Evolutionary conservation across 2,329 filamentous ascomycete genomes (phyloP), one percentile per base, ranked within the genome.

Genomic region (Aspergillus sp.): DNA sequence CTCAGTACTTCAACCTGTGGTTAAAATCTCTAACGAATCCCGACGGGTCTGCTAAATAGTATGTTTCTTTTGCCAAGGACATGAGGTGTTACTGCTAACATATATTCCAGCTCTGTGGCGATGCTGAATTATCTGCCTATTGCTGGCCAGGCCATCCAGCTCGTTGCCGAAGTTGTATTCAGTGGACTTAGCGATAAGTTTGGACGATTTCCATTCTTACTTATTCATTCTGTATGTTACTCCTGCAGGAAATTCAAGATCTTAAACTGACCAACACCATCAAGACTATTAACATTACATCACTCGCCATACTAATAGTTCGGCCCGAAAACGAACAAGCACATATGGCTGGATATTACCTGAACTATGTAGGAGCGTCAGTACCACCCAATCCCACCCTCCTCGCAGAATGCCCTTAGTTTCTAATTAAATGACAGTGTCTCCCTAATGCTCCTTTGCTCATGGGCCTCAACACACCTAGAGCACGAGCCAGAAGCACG

Each of bases 261-360:
- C 24, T 27, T 2, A 3, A 9, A 27, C 24, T 27, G 21, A 21
- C 21, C 1, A 27, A 27, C 24, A 31, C 27, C 9, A 31, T 0
- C 14, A 33, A 58, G 56, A 46, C 15, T 5, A 55, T 58, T 11
- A 58, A 55, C 27, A 55, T 58, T 3, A 39, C 51, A 1, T 55
- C 56, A 1, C 45, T 58, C 9, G 35, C 31, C 1, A 58, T 55
- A 23, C 51, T 58, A 12, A 48, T 50, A 3, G 44, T 58, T 19
- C 56, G 23, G 2, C 56, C 56, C 5, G 53, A 21, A 31, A 58
- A 50, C 45, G 24, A 58, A 27, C 31, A 48, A n/a, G 27, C 45
- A 1, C 53, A 58, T 39, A 58, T 58, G 56, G 56, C 44, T 7
- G 56, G 56, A n/a, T 58, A 52, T 33, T 58, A 55, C 17, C 52